These are phyloP conservation scores for Austroboletus novae-zelandiae DNA, from an alignment of 1,284 basidiomycete species.

Conservation along the genomic window DNA sequence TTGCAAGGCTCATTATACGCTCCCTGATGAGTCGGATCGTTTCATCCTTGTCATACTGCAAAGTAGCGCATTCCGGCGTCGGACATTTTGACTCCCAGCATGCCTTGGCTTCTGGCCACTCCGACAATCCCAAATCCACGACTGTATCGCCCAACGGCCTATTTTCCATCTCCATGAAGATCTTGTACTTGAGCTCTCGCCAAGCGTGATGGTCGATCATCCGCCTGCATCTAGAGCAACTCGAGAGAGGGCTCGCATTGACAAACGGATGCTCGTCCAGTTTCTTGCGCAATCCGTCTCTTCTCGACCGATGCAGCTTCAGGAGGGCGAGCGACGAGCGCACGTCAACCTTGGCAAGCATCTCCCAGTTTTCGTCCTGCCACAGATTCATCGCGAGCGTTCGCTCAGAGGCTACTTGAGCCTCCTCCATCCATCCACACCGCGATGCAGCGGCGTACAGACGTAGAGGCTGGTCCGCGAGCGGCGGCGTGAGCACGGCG, in stretches of 20 bases:
- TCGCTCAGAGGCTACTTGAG: constrained; percentile 48
- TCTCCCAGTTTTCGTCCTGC: constrained; percentile 41
- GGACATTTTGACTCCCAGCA: constrained; percentile 59
- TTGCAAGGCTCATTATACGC: constrained; percentile 50
- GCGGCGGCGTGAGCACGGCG: constrained; percentile 46
- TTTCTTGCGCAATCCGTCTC: constrained; percentile 45
- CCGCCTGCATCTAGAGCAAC: constrained; percentile 46
- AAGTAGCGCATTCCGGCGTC: constrained; percentile 41
- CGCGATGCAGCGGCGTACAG: constrained; percentile 56
- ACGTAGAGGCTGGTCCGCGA: constrained; percentile 51
- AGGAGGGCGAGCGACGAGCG: constrained; percentile 51
- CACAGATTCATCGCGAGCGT: constrained; percentile 49
- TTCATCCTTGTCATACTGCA: constrained; percentile 55
- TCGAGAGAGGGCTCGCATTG: constrained; percentile 39
- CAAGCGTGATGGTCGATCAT: constrained; percentile 57
- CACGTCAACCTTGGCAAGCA: constrained; percentile 47
- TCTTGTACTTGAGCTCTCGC: constrained; percentile 57
- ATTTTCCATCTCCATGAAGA: constrained; percentile 54
- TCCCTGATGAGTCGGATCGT: constrained; percentile 53
- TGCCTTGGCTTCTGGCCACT: constrained; percentile 54
- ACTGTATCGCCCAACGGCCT: constrained; percentile 59
- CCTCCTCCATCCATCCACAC: constrained; percentile 56
- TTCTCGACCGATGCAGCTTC: constrained; percentile 49
- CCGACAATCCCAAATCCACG: constrained; percentile 43
- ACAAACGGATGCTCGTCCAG: constrained; percentile 61